Percentiles rank a stretch among this genome's conserved stretches.
Evolutionary conservation across 2,329 filamentous ascomycete species (phyloP).

Genomic region (Botryotinia globosa): DNA sequence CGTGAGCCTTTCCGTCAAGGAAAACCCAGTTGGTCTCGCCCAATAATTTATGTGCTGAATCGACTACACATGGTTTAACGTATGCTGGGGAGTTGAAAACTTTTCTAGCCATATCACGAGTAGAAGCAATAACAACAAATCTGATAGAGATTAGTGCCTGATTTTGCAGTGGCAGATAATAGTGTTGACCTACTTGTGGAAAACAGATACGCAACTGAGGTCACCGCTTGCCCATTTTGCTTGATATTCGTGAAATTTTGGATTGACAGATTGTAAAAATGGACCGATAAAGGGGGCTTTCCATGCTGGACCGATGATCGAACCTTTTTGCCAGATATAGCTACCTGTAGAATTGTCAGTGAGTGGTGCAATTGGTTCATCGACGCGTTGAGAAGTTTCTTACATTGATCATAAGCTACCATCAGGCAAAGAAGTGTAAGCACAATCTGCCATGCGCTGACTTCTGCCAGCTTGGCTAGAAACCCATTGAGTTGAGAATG

Average conservation of each 20-base stretch:
- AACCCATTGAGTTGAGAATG: slow-evolving; percentile 32
- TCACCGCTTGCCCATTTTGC: slow-evolving; percentile 89
- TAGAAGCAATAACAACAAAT: slow-evolving; percentile 95
- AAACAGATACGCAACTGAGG: slow-evolving; percentile 95
- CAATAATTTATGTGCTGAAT: slow-evolving; percentile 89
- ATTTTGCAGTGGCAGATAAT: background rate
- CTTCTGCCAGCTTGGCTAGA: slow-evolving; percentile 26
- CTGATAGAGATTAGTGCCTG: slow-evolving; percentile 45
- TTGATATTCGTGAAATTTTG: slow-evolving; percentile 87
- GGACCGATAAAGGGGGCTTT: slow-evolving; percentile 92
- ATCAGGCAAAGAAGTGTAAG: slow-evolving; percentile 68
- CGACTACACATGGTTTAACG: slow-evolving; percentile 95
- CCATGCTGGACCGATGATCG: slow-evolving; percentile 69
- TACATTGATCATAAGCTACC: slow-evolving; percentile 88
- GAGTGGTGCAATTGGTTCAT: slow-evolving; percentile 12
- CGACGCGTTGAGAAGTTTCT: slow-evolving; percentile 38
- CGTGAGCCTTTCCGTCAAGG: slow-evolving; percentile 88
- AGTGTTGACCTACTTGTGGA: slow-evolving; percentile 79
- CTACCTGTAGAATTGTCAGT: slow-evolving; percentile 53
- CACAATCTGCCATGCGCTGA: slow-evolving; percentile 62
- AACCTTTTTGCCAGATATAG: slow-evolving; percentile 72
- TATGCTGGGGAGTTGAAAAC: slow-evolving; percentile 91
- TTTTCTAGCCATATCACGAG: slow-evolving; percentile 92
- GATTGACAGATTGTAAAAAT: slow-evolving; percentile 87
- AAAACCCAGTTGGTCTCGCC: slow-evolving; percentile 95